Evolutionary conservation across 1,284 basidiomycete species (phyloP), one percentile per base, ranked within the genome.

Genomic region (Phylloporus gajari): DNA sequence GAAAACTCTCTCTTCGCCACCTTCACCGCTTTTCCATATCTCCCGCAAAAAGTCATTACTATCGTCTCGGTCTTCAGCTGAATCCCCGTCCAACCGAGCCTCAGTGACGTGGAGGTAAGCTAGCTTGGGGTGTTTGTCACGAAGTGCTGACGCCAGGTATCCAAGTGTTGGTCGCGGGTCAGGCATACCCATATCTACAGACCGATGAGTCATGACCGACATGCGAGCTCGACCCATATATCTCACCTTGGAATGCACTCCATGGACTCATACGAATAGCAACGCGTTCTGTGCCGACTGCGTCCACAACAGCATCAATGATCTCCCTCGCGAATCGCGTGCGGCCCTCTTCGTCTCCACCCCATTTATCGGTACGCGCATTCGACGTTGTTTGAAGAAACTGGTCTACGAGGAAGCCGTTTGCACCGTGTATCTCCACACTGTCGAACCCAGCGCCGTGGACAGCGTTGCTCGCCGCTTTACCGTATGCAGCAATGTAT

Each of bases 71-170:
- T 61, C 62, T 1, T 46, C 15, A 3, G 13, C 9, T 4, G 58
- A n/a, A 2, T 67, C 59, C 11, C 9, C 12, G 13, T 79, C 73
- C 21, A 83, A 75, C 17, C 86, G 81, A 6, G 88, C 83, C 75
- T 91, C 90, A 38, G 89, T 80, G 53, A 87, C 81, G 78, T 93
- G 91, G 30, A 92, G 72, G 77, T 90, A 92, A 4, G 90, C 27
- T 32, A 92, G 80, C n/a, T 85, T 83, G 0, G 76, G 69, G 25
- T 75, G 69, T 8, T 80, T 75, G 60, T 83, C 68, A 68, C 80
- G 80, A n/a, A 88, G 75, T 27, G 83, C 75, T 6, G 77, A 73
- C 1, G 84, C 80, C 7, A 88, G 73, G 67, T 86, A 82, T 7
- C 79, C 72, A 25, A 42, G 40, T 15, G 60, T 61, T 3, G 60